phyloP scores from a whole-genome alignment of 2,329 filamentous ascomycete genomes.

The Pseudocercospora eumusae region DNA sequence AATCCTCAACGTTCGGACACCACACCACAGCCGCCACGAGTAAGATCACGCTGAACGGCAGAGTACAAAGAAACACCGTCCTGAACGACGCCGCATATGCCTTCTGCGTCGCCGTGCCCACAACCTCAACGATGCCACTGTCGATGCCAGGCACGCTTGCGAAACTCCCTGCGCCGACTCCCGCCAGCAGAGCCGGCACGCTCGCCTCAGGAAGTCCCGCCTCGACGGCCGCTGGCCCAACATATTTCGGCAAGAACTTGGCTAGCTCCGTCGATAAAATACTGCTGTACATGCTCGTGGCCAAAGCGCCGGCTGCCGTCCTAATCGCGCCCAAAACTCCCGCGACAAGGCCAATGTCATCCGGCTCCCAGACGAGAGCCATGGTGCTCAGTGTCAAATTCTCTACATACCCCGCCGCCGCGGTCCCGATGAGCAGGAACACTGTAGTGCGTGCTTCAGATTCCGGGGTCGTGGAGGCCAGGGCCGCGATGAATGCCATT shows the following conservation, averaged over 20 bases:
- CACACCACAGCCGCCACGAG: slow-evolving; percentile 19
- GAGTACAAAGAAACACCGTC: slow-evolving; percentile 23
- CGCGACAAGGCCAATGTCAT: slow-evolving; percentile 24
- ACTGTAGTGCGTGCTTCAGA: slow-evolving; percentile 16
- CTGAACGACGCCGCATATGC: slow-evolving; percentile 20
- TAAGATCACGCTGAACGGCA: slow-evolving; percentile 23
- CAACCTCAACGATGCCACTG: neutral
- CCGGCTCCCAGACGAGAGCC: slow-evolving; percentile 24
- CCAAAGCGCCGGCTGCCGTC: slow-evolving; percentile 19
- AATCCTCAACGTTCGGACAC: slow-evolving; percentile 24
- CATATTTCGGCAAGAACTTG: slow-evolving; percentile 16
- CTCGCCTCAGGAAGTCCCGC: slow-evolving; percentile 22
- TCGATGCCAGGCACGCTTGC: slow-evolving; percentile 17
- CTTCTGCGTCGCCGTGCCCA: slow-evolving; percentile 17
- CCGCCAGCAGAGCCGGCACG: slow-evolving; percentile 19
- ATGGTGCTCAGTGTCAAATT: slow-evolving; percentile 23
- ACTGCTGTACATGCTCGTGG: slow-evolving; percentile 25
- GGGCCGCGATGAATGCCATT: slow-evolving; percentile 22
- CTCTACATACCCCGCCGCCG: slow-evolving; percentile 23
- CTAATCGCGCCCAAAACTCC: slow-evolving; percentile 21
- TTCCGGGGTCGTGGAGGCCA: slow-evolving; percentile 12
- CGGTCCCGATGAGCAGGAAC: slow-evolving; percentile 19
- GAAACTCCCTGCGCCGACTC: slow-evolving; percentile 14
- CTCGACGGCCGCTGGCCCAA: slow-evolving; percentile 15
- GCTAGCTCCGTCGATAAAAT: slow-evolving; percentile 18